Conservation (phyloP, 331 rosid species). For the Quercus lobata region DNA sequence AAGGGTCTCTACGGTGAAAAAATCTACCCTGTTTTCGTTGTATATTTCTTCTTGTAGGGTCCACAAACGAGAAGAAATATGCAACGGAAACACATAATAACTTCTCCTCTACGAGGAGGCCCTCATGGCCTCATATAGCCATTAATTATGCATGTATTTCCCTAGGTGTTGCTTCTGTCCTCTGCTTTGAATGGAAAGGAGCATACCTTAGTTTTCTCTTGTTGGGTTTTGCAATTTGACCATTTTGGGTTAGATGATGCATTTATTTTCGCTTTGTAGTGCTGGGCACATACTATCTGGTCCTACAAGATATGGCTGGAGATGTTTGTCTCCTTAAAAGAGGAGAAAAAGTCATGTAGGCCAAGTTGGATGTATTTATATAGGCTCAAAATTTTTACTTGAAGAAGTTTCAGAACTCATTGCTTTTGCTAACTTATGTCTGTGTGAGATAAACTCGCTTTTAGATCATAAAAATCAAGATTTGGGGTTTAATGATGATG, state of each 20-base stretch:
- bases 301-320: slow-evolving; percentile 4
- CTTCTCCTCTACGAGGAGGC: no score
- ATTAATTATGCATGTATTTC: background rate
- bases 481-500: no score
- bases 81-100: no score
- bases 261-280: background rate
- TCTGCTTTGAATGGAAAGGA: background rate
- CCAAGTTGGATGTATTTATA: background rate
- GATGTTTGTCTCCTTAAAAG: background rate
- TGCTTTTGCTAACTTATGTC: no score
- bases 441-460: no score
- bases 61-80: no score
- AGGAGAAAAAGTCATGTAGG: background rate
- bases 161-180: background rate
- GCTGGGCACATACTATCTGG: background rate
- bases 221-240: background rate
- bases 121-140: background rate
- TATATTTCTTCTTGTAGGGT: no score
- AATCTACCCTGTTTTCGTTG: no score
- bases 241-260: background rate
- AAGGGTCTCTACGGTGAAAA: no score
- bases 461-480: no score
- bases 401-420: background rate
- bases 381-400: background rate
- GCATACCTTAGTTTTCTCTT: background rate